A percentile compares a stretch with the other conserved stretches of the same genome.
These are phyloP conservation scores for Cryphonectria nitschkei DNA, from an alignment of 2,329 filamentous ascomycete genomes.

Conservation along the genomic window DNA sequence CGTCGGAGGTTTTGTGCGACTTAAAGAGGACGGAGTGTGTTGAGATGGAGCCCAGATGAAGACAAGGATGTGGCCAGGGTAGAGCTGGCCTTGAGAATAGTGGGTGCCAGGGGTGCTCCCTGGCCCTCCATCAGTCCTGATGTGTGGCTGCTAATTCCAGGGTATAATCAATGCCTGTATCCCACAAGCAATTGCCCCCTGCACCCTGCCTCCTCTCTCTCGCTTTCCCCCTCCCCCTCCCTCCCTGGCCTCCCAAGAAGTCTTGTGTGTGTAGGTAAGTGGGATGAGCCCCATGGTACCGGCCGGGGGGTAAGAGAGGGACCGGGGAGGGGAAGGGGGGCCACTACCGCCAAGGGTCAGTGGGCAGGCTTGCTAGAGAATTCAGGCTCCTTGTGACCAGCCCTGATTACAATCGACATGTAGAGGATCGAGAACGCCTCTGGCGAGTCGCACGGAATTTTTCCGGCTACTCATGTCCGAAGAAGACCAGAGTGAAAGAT, in stretches of 20 bases:
- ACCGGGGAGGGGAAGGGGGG: neutral
- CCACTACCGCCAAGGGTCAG: constrained; percentile 21
- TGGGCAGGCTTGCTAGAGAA: constrained; percentile 11
- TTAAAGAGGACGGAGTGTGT: constrained; percentile 47
- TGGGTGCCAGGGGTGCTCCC: constrained; percentile 42
- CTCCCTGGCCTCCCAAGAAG: neutral
- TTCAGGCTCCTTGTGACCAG: neutral
- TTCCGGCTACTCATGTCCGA: constrained; percentile 10
- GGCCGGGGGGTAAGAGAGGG: neutral
- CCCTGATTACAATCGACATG: constrained; percentile 1
- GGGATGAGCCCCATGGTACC: neutral
- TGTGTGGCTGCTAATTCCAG: constrained; percentile 46
- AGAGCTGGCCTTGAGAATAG: constrained; percentile 38
- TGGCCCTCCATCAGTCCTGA: constrained; percentile 37
- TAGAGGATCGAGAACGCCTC: constrained; percentile 2
- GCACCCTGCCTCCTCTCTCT: constrained; percentile 7
- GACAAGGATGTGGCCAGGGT: constrained; percentile 45
- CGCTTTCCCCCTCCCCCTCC: neutral
- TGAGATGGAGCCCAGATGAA: constrained; percentile 46
- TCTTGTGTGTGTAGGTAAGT: neutral
- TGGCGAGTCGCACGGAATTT: constrained; percentile 7
- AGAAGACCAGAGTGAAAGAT: neutral
- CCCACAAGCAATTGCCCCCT: constrained; percentile 34
- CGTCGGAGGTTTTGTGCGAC: constrained; percentile 54
- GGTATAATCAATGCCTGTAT: constrained; percentile 37